Evolutionary conservation across 495 filamentous ascomycete species (phyloP).

Genomic region (Aspergillus indologenus): DNA sequence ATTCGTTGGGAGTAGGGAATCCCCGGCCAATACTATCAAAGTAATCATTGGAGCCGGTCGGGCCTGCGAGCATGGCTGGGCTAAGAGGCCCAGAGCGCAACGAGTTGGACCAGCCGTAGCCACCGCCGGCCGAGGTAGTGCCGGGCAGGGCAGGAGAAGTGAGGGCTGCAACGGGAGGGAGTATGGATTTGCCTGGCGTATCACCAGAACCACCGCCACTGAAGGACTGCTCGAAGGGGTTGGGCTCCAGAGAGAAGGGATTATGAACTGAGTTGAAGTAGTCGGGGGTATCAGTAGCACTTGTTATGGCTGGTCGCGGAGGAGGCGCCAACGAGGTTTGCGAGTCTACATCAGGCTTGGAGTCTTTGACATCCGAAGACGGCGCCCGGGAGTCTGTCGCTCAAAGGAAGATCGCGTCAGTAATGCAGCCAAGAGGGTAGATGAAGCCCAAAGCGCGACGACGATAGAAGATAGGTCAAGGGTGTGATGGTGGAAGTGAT

Average conservation of each 20-base stretch:
- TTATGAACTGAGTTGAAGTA: slow-evolving; percentile 70
- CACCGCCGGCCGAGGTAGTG: slow-evolving; percentile 54
- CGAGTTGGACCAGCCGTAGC: slow-evolving; percentile 80
- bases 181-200: slow-evolving; percentile 82
- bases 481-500: slow-evolving; percentile 22
- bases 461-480: slow-evolving; percentile 4
- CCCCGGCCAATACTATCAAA: slow-evolving; percentile 78
- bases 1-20: slow-evolving; percentile 97
- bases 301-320: slow-evolving; percentile 64
- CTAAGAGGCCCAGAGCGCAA: slow-evolving; percentile 90
- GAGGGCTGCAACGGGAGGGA: slow-evolving; percentile 86
- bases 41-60: slow-evolving; percentile 70
- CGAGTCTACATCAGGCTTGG: slow-evolving; percentile 36
- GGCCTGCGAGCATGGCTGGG: slow-evolving; percentile 95
- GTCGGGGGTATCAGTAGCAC: slow-evolving; percentile 61
- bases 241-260: slow-evolving; percentile 78
- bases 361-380: slow-evolving; percentile 43
- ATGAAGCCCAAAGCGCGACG: slow-evolving; percentile 17
- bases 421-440: neutral
- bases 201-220: slow-evolving; percentile 59
- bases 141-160: slow-evolving; percentile 86
- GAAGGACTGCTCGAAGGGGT: slow-evolving; percentile 96
- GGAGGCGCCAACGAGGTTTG: slow-evolving; percentile 69
- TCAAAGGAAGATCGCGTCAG: slow-evolving; percentile 24
- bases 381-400: slow-evolving; percentile 43